Percentiles rank a stretch among this genome's conserved stretches.
These are phyloP conservation scores for Claviceps capensis DNA, from an alignment of 2,329 filamentous ascomycete species.

Conservation along the genomic window DNA sequence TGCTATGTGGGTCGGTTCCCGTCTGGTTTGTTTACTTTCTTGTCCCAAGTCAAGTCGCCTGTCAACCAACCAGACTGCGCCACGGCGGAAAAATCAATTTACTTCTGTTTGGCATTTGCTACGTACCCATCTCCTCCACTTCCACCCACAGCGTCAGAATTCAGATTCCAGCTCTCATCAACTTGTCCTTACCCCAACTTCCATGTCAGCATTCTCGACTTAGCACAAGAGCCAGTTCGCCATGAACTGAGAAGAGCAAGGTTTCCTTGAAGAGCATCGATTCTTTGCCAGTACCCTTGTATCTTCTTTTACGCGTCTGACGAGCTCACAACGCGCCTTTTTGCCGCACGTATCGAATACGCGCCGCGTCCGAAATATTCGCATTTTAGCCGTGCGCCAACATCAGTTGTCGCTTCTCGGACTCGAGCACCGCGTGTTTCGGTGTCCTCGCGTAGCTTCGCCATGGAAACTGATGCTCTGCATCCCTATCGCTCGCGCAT, in stretches of 20 bases:
- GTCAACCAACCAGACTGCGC: constrained; percentile 8
- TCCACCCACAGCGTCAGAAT: too few relatives aligned
- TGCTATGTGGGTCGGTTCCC: not conserved
- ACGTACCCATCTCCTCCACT: not conserved
- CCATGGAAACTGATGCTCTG: constrained; percentile 28
- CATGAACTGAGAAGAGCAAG: not conserved
- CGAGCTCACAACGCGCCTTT: not conserved
- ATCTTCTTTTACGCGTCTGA: not conserved
- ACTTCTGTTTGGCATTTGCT: not conserved
- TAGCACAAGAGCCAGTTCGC: not conserved
- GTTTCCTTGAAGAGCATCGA: not conserved
- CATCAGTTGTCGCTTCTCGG: constrained; percentile 9
- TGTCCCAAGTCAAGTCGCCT: constrained; percentile 6
- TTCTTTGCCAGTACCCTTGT: constrained; percentile 6
- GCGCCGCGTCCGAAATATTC: not conserved
- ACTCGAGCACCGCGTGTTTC: constrained; percentile 10
- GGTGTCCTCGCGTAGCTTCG: constrained; percentile 11
- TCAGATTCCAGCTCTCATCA: too few relatives aligned
- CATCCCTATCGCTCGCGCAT: constrained; percentile 33
- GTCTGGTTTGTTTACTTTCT: constrained; percentile 22
- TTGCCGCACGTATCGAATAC: not conserved
- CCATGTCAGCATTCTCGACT: not conserved
- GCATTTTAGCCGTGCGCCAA: constrained; percentile 5
- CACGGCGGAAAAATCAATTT: not conserved
- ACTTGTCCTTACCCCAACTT: not conserved